Evolutionary conservation across 2,329 filamentous ascomycete species (phyloP), one percentile per base, ranked within the genome.

Genomic region (Madurella mycetomatis): DNA sequence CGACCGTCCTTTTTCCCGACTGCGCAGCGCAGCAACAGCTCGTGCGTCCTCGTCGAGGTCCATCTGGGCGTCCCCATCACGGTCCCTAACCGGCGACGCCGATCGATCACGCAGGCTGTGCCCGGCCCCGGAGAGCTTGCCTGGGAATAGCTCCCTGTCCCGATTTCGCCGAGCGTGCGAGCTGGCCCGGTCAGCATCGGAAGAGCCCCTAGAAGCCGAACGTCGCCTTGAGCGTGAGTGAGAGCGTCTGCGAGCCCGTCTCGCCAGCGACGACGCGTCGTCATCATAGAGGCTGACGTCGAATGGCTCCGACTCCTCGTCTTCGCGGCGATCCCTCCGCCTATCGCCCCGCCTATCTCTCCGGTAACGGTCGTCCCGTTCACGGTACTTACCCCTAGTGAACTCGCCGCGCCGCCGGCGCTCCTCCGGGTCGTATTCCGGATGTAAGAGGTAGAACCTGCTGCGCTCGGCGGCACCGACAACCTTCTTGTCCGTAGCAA

Each of bases 381-480:
- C 83, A 59, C 84, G 82, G 66, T 86, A 89, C 66, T 77, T 79
- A 18, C 57, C 51, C 54, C 77, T 76, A 54, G 74, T 69, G 17
- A 58, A 56, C 41, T 81, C 77, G 48, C 81, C 76, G 55, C 76
- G 77, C 55, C 85, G 80, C 58, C 84, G 76, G 49, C 83, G 81
- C 72, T 89, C 90, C 62, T 86, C 85, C 2, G 87, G 90, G 65
- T 96, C 92, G 67, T 91, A 84, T 63, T 96, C 89, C 1, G 92
- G 92, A 64, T 97, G 89, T 65, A 94, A 80, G 37, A 96, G 83
- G 68, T 99, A 99, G 74, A 95, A 97, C 12, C 90, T 82, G 71
- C 92, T 97, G 57, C 88, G 81, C 48, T 87, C 81, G 11, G 90
- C 83, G 1, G 94, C 92, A 41, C 89, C 86, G 42, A 77, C 81